phyloP scores from a whole-genome alignment of 495 filamentous ascomycete species.

The Apodospora peruviana region DNA sequence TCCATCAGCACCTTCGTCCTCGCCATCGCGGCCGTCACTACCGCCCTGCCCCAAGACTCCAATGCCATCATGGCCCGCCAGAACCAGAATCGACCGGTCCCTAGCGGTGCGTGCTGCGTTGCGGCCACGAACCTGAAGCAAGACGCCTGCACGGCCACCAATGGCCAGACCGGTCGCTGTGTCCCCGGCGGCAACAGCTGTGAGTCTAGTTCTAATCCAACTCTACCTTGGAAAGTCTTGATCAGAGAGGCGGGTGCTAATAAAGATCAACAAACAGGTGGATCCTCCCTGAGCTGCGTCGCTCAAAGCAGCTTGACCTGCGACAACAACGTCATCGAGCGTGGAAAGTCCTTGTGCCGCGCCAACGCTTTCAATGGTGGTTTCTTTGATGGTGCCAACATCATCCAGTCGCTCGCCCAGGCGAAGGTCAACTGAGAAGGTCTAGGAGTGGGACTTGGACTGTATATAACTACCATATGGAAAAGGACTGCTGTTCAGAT shows the following conservation, averaged over 20 bases:
- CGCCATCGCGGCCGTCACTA: constrained; percentile 12
- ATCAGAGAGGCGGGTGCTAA: background rate
- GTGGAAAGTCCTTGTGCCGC: constrained; percentile 20
- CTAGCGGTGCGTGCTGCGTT: constrained; percentile 26
- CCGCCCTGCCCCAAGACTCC: constrained; percentile 10
- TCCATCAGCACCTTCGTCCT: constrained; percentile 16
- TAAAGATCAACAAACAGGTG: constrained; percentile 8
- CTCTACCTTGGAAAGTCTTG: background rate
- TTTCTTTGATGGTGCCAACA: constrained; percentile 16
- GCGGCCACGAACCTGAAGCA: constrained; percentile 27
- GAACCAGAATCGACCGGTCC: constrained; percentile 24
- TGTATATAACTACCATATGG: too few relatives aligned
- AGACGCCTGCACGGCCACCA: constrained; percentile 23
- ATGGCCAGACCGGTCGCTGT: constrained; percentile 20
- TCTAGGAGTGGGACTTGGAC: background rate
- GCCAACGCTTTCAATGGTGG: constrained; percentile 15
- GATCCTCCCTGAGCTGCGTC: constrained; percentile 18
- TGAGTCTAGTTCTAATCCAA: constrained; percentile 1
- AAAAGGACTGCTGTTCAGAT: too few relatives aligned
- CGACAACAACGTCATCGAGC: constrained; percentile 23
- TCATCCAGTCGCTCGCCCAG: constrained; percentile 15
- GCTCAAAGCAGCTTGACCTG: constrained; percentile 17
- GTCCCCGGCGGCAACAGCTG: constrained; percentile 23
- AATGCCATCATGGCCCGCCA: constrained; percentile 14
- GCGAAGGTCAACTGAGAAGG: constrained; percentile 11